Evolutionary conservation across 1,284 basidiomycete species (phyloP).

Genomic region (Austroboletus niveus): DNA sequence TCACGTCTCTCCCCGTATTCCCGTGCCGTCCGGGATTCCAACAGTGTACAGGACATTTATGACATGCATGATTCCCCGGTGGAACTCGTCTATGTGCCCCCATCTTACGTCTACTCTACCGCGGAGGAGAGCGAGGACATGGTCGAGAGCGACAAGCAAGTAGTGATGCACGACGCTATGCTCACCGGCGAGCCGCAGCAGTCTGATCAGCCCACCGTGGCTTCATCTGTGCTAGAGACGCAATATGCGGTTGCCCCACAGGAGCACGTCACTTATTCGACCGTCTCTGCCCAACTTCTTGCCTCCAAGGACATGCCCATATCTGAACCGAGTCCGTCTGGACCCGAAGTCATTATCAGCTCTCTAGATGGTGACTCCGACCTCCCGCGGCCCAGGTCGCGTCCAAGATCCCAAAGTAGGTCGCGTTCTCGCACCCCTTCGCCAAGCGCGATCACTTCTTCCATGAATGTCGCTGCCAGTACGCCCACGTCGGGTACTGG

Average conservation of each 20-base stretch:
- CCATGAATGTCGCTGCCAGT: slow-evolving; percentile 29
- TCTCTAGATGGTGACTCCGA: slow-evolving; percentile 18
- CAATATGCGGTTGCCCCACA: slow-evolving; percentile 1
- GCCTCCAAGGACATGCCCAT: background rate
- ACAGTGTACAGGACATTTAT: slow-evolving; percentile 4
- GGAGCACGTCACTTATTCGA: background rate
- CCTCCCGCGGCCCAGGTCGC: slow-evolving; percentile 27
- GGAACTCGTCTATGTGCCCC: slow-evolving; percentile 59
- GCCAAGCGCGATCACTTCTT: slow-evolving; percentile 27
- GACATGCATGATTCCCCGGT: slow-evolving; percentile 24
- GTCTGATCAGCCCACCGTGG: slow-evolving; percentile 5
- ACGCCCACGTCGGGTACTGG: slow-evolving; percentile 7
- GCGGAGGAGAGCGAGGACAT: slow-evolving; percentile 12
- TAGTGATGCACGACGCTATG: slow-evolving; percentile 8
- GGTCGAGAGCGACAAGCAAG: slow-evolving; percentile 8
- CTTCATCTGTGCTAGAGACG: slow-evolving; percentile 9
- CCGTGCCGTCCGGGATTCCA: background rate
- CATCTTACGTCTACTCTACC: slow-evolving; percentile 43
- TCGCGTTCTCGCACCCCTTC: slow-evolving; percentile 46
- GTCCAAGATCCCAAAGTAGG: slow-evolving; percentile 36
- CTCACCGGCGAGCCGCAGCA: background rate
- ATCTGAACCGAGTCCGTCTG: slow-evolving; percentile 1
- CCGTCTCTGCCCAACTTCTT: slow-evolving; percentile 1
- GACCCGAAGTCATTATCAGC: slow-evolving; percentile 31
- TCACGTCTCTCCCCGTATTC: slow-evolving; percentile 10